These are phyloP conservation scores for Ogataea zsoltii DNA, from an alignment of 805 yeast species.

Conservation along the genomic window DNA sequence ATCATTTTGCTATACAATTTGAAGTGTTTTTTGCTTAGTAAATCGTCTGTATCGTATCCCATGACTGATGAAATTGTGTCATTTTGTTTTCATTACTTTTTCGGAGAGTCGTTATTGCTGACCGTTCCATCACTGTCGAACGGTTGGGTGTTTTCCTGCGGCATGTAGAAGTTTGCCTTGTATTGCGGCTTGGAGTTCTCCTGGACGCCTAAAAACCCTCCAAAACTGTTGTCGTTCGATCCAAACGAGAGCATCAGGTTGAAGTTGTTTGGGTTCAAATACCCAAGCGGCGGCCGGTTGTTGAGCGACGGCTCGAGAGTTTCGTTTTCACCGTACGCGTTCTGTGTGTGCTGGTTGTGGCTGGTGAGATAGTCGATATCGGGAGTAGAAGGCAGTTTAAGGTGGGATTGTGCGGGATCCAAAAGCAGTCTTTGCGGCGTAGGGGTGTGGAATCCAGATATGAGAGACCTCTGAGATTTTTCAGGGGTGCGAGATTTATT, in stretches of 20 bases:
- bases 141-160: too few species aligned
- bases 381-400: constrained; percentile 8
- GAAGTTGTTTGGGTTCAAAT: constrained; percentile 18
- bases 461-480: not conserved
- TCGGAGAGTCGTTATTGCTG: constrained; percentile 14
- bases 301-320: constrained; percentile 5
- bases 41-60: too few species aligned
- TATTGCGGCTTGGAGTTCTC: constrained; percentile 4
- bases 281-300: constrained; percentile 14
- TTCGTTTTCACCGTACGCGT: constrained; percentile 4
- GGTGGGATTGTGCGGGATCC: constrained; percentile 10
- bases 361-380: constrained; percentile 8
- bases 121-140: constrained; percentile 18
- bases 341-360: constrained; percentile 5
- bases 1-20: not conserved
- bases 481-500: constrained; percentile 5
- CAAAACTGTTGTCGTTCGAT: constrained; percentile 8
- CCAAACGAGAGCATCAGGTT: constrained; percentile 15
- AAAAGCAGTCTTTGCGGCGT: constrained; percentile 8
- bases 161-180: not conserved
- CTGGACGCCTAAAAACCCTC: constrained; percentile 10
- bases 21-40: not conserved
- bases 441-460: constrained; percentile 18
- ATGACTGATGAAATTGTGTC: too few species aligned
- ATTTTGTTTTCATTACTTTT: too few species aligned